Base-by-base conservation (phyloP, 2,329 filamentous ascomycete genomes). In the Cercospora janseana region DNA sequence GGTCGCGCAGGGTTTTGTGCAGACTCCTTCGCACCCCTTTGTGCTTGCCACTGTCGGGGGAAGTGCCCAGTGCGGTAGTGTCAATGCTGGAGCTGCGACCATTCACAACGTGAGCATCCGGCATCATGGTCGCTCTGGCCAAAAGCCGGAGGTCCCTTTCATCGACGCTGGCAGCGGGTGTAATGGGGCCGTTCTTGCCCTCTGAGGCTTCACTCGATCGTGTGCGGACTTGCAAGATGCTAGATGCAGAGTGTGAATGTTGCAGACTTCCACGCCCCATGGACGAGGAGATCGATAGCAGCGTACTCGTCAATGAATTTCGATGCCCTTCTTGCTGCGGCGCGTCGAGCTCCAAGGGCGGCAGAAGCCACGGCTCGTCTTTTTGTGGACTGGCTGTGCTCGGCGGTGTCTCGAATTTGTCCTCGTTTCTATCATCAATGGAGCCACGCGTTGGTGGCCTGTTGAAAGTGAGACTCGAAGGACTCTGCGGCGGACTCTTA, bases 1-100 rank as follows among this genome's bases (percentile, higher is more conserved):
- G 57, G 24, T 97, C 92, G 57, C 93, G 82, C 51, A 97, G 79
- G 9, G 91, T 95, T 50, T 90, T 87, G 62, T 96, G 92, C 10
- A 97, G 74, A 66, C 90, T 95, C 55, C 90, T 84, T 18, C 92
- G 85, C 43, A 91, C 83, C 65, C 85, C 89, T 49, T 61, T 66
- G 49, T 60, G 61, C 41, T 62, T 61, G 49, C 54, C 62, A 21
- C 38, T 45, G 59, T 64, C 42, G 48, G 62, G 57, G n/a, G 57
- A 58, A 21, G 59, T 62, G 8, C 57, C 42, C 6, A 32, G 24
- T 10, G 47, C 18, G 6, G 57, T 46, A 18, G 56, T 58, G 23
- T 63, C 61, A 23, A 61, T 35, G 43, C 52, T 55, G 13, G 51
- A 43, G 13, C 46, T 28, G 20, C 45, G 45, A 15, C 21, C 45